A percentile compares a stretch with the other conserved stretches of the same genome.
Evolutionary conservation across 1,284 basidiomycete species (phyloP).

Genomic region (Hemileia vastatrix): DNA sequence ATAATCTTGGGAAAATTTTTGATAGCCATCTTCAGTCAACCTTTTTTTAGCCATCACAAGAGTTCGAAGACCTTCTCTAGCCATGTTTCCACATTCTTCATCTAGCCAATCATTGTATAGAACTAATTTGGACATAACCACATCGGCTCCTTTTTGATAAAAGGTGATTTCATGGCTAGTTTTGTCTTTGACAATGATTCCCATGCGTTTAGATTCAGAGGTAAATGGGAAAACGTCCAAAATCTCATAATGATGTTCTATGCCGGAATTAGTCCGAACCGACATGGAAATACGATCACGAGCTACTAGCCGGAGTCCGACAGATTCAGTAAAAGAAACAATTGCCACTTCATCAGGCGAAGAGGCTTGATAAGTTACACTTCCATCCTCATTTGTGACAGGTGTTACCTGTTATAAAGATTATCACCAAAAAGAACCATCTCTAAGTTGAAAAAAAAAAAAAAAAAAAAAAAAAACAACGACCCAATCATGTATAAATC

Average conservation of each 20-base stretch:
- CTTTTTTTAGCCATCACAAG: slow-evolving; percentile 80
- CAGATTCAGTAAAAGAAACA: slow-evolving; percentile 92
- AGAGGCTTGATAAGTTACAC: slow-evolving; percentile 91
- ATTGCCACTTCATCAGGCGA: slow-evolving; percentile 99
- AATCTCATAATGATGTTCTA: slow-evolving; percentile 64
- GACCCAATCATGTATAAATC: not conserved
- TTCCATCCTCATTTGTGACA: slow-evolving; percentile 83
- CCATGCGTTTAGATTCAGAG: slow-evolving; percentile 97
- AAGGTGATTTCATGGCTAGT: slow-evolving; percentile 71
- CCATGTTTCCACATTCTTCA: slow-evolving; percentile 98
- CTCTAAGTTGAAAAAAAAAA: slow-evolving; percentile 4
- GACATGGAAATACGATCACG: slow-evolving; percentile 81
- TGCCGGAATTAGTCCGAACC: slow-evolving; percentile 59
- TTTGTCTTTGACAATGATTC: slow-evolving; percentile 79
- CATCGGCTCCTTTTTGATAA: slow-evolving; percentile 94
- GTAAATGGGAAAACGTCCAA: slow-evolving; percentile 94
- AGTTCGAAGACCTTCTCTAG: slow-evolving; percentile 86
- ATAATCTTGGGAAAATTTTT: slow-evolving; percentile 64
- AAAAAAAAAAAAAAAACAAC: slow-evolving; percentile 1
- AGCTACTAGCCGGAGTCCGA: slow-evolving; percentile 75
- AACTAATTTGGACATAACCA: slow-evolving; percentile 89
- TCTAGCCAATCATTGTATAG: slow-evolving; percentile 98
- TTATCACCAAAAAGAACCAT: not conserved
- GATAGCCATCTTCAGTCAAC: slow-evolving; percentile 60
- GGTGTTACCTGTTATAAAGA: slow-evolving; percentile 67